Evolutionary conservation across 2,329 filamentous ascomycete genomes (phyloP).

Genomic region (Colletotrichum noveboracense): DNA sequence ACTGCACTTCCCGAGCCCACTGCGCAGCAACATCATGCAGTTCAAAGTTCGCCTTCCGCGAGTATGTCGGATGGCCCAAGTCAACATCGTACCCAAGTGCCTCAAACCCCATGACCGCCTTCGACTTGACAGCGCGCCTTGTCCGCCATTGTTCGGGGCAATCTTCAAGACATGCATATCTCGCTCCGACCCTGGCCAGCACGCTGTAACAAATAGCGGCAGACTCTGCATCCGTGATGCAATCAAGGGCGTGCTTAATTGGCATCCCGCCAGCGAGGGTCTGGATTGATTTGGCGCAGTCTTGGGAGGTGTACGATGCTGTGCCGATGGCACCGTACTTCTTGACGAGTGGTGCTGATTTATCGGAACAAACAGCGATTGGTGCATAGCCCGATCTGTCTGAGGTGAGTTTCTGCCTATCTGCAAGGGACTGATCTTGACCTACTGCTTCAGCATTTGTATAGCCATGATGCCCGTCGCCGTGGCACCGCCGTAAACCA

Average conservation of each 20-base stretch:
- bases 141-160: slow-evolving; percentile 25
- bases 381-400: neutral
- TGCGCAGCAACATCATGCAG: neutral
- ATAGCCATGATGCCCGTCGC: slow-evolving; percentile 32
- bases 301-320: neutral
- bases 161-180: slow-evolving; percentile 35
- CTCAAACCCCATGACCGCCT: slow-evolving; percentile 27
- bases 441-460: slow-evolving; percentile 30
- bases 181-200: slow-evolving; percentile 31
- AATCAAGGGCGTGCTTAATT: neutral
- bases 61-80: neutral
- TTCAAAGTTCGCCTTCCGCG: neutral
- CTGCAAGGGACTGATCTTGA: neutral
- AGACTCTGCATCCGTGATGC: neutral
- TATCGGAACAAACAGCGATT: neutral
- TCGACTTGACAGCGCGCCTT: slow-evolving; percentile 25
- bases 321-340: neutral
- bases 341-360: neutral
- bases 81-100: neutral
- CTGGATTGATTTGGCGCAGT: neutral
- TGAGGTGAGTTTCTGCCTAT: neutral
- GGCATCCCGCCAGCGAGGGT: neutral
- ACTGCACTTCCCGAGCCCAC: slow-evolving; percentile 19
- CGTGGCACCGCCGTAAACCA: slow-evolving; percentile 34
- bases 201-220: slow-evolving; percentile 27